Evolutionary conservation across 192 early-diverging fungal species (phyloP).

Genomic region (Podochytrium sp.): DNA sequence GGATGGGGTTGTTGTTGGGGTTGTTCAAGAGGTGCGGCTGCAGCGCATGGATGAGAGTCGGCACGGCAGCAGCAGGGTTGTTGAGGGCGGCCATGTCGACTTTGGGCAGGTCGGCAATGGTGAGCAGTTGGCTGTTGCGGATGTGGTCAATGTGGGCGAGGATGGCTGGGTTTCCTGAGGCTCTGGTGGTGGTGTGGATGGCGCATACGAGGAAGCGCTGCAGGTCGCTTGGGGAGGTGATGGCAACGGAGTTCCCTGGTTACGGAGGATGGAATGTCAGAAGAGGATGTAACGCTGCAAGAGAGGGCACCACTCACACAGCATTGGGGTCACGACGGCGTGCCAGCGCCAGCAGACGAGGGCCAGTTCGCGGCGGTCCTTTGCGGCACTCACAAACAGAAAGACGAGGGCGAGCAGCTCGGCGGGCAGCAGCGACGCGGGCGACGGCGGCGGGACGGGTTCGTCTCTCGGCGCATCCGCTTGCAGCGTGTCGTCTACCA

Average conservation of each 20-base stretch:
- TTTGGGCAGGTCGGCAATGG: neutral
- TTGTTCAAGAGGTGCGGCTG: neutral
- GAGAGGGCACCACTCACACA: neutral
- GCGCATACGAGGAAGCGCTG: neutral
- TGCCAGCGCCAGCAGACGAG: neutral
- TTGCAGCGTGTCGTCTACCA: too few relatives aligned
- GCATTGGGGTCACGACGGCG: neutral
- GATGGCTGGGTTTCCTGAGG: neutral
- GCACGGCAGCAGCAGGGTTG: neutral
- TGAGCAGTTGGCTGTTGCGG: neutral
- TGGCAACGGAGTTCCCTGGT: neutral
- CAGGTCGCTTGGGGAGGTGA: neutral
- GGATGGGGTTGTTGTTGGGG: neutral
- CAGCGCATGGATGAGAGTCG: neutral
- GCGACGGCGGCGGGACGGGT: neutral
- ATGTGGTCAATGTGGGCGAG: neutral
- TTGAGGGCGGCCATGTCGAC: neutral
- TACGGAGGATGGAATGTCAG: neutral
- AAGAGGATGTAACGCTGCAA: neutral
- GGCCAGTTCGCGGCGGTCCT: neutral
- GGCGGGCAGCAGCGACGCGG: neutral
- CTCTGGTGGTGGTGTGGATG: neutral
- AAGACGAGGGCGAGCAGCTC: neutral
- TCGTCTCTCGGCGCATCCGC: too few relatives aligned
- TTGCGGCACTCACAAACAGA: neutral